Evolutionary conservation across 257 asterid species (phyloP).

Genomic region (Verbena officinalis): DNA sequence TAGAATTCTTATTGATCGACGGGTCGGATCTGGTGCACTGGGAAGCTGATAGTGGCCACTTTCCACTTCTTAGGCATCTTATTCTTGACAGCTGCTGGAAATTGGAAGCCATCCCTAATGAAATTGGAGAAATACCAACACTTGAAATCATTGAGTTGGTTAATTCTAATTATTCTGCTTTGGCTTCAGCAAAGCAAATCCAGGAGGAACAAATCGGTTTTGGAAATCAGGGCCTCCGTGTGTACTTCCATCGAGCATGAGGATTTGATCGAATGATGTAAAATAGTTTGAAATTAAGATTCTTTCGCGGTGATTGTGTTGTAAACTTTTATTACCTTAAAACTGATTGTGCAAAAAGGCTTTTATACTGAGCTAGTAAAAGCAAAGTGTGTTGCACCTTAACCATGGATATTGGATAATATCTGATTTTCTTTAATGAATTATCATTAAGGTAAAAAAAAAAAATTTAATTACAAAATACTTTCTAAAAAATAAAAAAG

Average conservation of each 20-base stretch:
- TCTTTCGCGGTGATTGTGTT: no score
- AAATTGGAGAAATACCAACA: neutral
- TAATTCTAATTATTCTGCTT: constrained; percentile 6
- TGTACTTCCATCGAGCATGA: neutral
- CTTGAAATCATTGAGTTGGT: constrained; percentile 26
- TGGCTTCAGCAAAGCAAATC: constrained; percentile 14
- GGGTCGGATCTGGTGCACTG: constrained; percentile 21
- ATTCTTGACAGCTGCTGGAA: neutral
- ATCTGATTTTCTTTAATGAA: no score
- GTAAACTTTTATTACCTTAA: no score
- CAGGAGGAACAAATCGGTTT: constrained; percentile 3
- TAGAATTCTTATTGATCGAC: constrained; percentile 13
- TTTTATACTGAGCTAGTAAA: no score
- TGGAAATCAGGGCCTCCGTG: constrained; percentile 23
- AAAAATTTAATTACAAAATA: no score
- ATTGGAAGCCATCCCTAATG: constrained; percentile 15
- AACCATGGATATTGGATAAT: no score
- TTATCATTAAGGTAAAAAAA: no score
- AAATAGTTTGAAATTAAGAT: no score
- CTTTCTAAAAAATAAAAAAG: no score
- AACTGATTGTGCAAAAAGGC: no score
- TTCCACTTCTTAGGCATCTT: constrained; percentile 22
- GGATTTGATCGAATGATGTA: no score
- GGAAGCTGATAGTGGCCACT: constrained; percentile 16
- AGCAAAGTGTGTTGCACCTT: no score